These are phyloP conservation scores for Rhizopogon vinicolor DNA, from an alignment of 768 basidiomycete species.

Conservation along the genomic window DNA sequence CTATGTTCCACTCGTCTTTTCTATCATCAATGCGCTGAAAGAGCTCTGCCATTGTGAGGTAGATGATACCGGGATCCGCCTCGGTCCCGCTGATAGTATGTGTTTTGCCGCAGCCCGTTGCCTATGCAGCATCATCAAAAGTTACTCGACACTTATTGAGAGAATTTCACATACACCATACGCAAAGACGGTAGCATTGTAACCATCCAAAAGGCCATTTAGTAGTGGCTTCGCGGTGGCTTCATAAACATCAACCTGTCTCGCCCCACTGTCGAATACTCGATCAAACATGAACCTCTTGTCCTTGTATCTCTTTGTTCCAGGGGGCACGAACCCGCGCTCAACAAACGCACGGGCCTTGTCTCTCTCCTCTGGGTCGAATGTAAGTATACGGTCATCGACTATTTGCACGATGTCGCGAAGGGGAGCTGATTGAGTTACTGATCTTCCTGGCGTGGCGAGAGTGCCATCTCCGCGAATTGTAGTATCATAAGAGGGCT, in stretches of 20 bases:
- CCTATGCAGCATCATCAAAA: slow-evolving; percentile 44
- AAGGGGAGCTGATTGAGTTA: slow-evolving; percentile 51
- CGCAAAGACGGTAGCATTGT: slow-evolving; percentile 96
- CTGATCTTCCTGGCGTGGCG: slow-evolving; percentile 54
- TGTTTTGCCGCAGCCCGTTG: slow-evolving; percentile 99
- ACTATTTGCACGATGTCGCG: slow-evolving; percentile 83
- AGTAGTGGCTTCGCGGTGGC: slow-evolving; percentile 83
- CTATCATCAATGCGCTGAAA: slow-evolving; percentile 91
- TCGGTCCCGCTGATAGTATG: slow-evolving; percentile 97
- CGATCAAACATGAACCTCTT: slow-evolving; percentile 95
- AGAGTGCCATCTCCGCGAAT: slow-evolving; percentile 86
- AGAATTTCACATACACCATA: slow-evolving; percentile 73
- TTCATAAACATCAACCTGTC: slow-evolving; percentile 85
- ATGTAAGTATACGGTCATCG: slow-evolving; percentile 92
- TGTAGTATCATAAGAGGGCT: slow-evolving; percentile 61
- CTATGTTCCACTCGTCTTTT: slow-evolving; percentile 77
- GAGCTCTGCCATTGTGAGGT: slow-evolving; percentile 95
- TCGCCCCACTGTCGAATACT: slow-evolving; percentile 79
- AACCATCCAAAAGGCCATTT: slow-evolving; percentile 84
- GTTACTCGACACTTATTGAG: background rate
- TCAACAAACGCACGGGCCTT: slow-evolving; percentile 75
- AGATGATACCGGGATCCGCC: slow-evolving; percentile 87
- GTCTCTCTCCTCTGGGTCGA: slow-evolving; percentile 93
- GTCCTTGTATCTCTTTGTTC: slow-evolving; percentile 94
- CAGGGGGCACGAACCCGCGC: slow-evolving; percentile 78